Evolutionary conservation across 2,329 filamentous ascomycete species (phyloP), one percentile per base, ranked within the genome.

Genomic region (Ceratocystis lukuohia): DNA sequence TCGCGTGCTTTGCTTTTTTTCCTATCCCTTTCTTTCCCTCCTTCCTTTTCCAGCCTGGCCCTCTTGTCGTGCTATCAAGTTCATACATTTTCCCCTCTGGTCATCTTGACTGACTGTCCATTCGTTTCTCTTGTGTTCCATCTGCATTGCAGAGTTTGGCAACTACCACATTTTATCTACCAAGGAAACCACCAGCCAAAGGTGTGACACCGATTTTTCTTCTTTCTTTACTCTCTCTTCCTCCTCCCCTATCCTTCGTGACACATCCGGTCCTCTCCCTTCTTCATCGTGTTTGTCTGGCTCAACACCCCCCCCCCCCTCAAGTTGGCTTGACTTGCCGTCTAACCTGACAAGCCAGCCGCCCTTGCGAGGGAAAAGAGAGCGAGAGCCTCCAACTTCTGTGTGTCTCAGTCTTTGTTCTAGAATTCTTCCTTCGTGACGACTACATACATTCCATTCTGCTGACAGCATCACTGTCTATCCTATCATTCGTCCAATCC

Each of bases 51-150:
- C 33, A 62, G 37, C 4, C 22, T 22, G 20, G 10, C 22, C 33
- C 1, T 10, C 30, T 62, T 41, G 46, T 20, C 17, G 17, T 41
- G 17, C 48, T 33, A 20, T 45, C 22, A 48, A 25, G 30, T 45
- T 37, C 28, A 22, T 45, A 28, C 6, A 5, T 41, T 30, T 59
- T 25, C 64, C 46, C 44, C 37, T 57, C n/a, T 65, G 64, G 53
- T 65, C 33, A 46, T 59, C 30, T 59, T 25, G 22, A 65, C 53
- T 28, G 50, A 65, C 53, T 28, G 50, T 59, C 61, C 61, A 48
- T 48, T 63, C 61, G 61, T 63, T 63, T 63, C 44, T 65, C 53
- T 59, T n/a, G 33, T 61, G 22, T 46, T 59, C 44, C 22, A 59
- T 45, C 50, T 48, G 53, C 28, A 33, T 20, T 22, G 59, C 33